Evolutionary conservation across 257 asterid species (phyloP), one percentile per base, ranked within the genome.

Genomic region (Ballota nigra): DNA sequence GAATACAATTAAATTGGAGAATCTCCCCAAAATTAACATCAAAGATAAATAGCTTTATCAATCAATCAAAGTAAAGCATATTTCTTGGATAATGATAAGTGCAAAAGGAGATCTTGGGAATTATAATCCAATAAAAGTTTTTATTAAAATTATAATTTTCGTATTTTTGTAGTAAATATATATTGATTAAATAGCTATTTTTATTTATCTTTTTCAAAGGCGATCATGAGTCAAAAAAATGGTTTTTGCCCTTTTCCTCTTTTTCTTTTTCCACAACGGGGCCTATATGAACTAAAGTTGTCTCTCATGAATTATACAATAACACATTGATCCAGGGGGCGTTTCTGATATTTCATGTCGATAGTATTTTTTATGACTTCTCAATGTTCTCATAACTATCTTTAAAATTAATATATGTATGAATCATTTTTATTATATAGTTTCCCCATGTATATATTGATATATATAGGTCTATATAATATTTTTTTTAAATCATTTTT

Each of bases 161-260:
- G 24, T 60, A 66, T 33, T 36, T 36, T 58, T 2, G 67, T 16
- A 38, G 36, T 71, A 52, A 71, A 47, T 52, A 52, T 18, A 51
- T 19, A 45, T 53, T 78, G 31, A 59, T 72, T 28, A 52, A 74
- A 36, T 26, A 11, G 26, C 29, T 24, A 12, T 53, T 16, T 52
- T 23, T 61, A 71, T 70, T 58, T 75, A n/a, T 65, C 86, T 65
- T 83, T 83, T 83, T 75, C 81, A 79, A 85, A 81, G 74, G 81
- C 63, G 81, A 83, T 85, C 81, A 83, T 83, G 80, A 77, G 93
- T 83, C 91, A 83, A 87, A 76, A 60, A 83, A 79, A 61, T 53
- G 78, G 31, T 66, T 77, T 81, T 80, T 26, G 65, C 88, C 74
- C 79, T 78, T 85, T 81, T 52, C 62, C 67, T 76, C 87, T 81